Conservation (phyloP, 192 early-diverging fungal genomes). For the Chytriomyces sp. region DNA sequence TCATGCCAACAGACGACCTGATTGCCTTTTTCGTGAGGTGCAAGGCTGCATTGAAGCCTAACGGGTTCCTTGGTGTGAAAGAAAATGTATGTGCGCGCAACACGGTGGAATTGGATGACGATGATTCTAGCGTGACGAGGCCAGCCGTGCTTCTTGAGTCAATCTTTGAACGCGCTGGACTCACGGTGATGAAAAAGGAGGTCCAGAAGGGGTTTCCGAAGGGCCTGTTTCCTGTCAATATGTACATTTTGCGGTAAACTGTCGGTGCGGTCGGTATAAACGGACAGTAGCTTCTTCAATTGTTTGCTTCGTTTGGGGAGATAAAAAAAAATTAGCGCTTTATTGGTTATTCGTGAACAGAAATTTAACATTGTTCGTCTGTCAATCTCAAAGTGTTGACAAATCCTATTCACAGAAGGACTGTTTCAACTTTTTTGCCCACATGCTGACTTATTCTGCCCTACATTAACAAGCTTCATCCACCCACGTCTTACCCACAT, state of each 20-base stretch:
- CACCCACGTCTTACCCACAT: too few species aligned
- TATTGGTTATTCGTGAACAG: too few species aligned
- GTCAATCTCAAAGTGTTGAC: too few species aligned
- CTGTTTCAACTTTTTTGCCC: too few species aligned
- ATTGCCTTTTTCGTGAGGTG: constrained; percentile 81
- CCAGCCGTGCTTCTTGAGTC: constrained; percentile 35
- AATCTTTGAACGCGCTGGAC: constrained; percentile 39
- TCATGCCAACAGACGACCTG: constrained; percentile 66
- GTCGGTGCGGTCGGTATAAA: background rate
- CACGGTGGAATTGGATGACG: constrained; percentile 74
- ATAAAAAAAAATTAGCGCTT: too few species aligned
- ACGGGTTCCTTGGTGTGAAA: constrained; percentile 84
- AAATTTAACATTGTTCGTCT: too few species aligned
- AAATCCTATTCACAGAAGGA: too few species aligned
- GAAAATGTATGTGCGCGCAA: constrained; percentile 74
- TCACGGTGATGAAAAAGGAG: constrained; percentile 39
- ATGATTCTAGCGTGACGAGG: constrained; percentile 60
- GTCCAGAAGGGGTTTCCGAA: constrained; percentile 43
- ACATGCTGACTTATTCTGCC: too few species aligned
- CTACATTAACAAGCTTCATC: too few species aligned
- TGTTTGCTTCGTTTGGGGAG: background rate
- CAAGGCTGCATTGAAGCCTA: constrained; percentile 63
- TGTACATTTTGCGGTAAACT: constrained; percentile 32
- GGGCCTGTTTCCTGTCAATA: constrained; percentile 39
- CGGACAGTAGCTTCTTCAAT: background rate